Evolutionary conservation across 305 asterid species (phyloP).

Genomic region (Fraxinus sp.): DNA sequence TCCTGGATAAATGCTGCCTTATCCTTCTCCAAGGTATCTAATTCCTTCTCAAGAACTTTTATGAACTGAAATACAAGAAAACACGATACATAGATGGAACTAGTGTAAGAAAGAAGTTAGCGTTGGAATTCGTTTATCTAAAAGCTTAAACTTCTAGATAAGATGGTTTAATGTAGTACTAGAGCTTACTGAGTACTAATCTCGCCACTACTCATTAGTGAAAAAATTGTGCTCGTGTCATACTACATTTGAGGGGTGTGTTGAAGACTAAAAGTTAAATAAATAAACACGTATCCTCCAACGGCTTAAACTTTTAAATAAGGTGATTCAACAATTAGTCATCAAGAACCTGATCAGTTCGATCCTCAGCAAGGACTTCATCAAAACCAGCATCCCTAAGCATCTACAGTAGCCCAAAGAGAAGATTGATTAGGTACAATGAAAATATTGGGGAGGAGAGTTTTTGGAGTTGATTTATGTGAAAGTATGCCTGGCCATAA

Average conservation of each 20-base stretch:
- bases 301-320: background rate
- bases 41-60: constrained; percentile 72
- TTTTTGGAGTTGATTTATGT: background rate
- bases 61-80: constrained; percentile 60
- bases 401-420: constrained; percentile 49
- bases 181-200: background rate
- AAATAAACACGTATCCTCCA: background rate
- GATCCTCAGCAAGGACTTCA: constrained; percentile 86
- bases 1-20: constrained; percentile 66
- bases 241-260: background rate
- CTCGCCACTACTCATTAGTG: background rate
- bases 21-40: constrained; percentile 67
- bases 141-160: background rate
- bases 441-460: background rate
- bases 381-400: constrained; percentile 84
- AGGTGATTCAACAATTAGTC: background rate
- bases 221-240: background rate
- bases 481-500: constrained; percentile 67
- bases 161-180: background rate
- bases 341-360: constrained; percentile 72
- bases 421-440: background rate
- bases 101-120: background rate
- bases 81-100: background rate
- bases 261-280: background rate
- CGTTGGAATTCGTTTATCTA: background rate